Percentiles rank a stretch among this genome's conserved stretches.
These are phyloP conservation scores for Phellinidium pouzarii DNA, from an alignment of 1,284 basidiomycete species.

Conservation along the genomic window DNA sequence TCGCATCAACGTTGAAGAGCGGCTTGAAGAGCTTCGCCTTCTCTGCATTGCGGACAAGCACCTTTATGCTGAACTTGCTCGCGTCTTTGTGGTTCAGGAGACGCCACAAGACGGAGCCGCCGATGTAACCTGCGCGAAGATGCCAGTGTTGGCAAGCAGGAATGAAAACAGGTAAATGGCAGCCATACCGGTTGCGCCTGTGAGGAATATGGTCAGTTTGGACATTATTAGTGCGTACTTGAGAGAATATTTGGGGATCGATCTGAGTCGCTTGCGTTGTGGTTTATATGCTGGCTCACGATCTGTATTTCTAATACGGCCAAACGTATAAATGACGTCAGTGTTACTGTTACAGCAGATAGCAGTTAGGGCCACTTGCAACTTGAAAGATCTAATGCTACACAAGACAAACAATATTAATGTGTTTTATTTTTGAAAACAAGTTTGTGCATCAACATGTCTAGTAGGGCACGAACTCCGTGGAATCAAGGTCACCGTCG, in stretches of 20 bases:
- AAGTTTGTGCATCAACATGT: too few species aligned
- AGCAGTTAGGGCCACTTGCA: too few species aligned
- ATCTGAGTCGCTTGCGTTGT: neutral
- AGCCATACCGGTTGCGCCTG: conserved; percentile 11
- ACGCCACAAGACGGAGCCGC: conserved; percentile 35
- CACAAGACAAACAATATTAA: too few species aligned
- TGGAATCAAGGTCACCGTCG: too few species aligned
- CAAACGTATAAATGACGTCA: too few species aligned
- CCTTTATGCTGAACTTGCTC: conserved; percentile 32
- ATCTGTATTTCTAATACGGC: too few species aligned
- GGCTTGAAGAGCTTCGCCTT: conserved; percentile 35
- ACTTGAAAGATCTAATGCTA: too few species aligned
- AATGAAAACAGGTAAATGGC: neutral
- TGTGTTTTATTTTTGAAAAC: too few species aligned
- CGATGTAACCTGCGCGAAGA: conserved; percentile 32
- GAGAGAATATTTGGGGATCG: neutral
- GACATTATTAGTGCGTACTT: conserved; percentile 1
- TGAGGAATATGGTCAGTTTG: conserved; percentile 14
- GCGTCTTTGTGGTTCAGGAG: conserved; percentile 33
- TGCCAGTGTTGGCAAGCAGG: neutral
- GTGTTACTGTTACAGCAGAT: too few species aligned
- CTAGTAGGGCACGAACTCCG: too few species aligned
- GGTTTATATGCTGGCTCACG: too few species aligned
- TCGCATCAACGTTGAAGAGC: conserved; percentile 31
- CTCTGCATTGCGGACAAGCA: conserved; percentile 33